Evolutionary conservation across 768 basidiomycete species (phyloP), one percentile per base, ranked within the genome.

Genomic region (Boletus vermiculosoides): DNA sequence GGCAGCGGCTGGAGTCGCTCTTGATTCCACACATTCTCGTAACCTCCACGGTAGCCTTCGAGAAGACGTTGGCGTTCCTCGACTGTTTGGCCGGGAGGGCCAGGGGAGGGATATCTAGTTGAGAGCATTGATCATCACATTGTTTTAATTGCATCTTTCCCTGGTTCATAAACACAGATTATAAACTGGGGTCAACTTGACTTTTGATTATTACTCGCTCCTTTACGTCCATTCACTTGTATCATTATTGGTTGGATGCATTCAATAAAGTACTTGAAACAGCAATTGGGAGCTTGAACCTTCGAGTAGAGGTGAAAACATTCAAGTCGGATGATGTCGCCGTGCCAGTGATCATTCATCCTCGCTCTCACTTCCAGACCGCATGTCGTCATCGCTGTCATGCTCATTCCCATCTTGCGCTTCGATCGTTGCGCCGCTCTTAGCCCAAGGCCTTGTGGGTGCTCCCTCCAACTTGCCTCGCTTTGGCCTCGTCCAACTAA

Each of bases 81-180:
- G 71, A 57, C 36, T 66, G 15, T 66, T 66, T 46, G 63, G 67
- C 46, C 60, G 69, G 22, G 71, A 73, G 25, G 51, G 61, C 15
- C 63, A 63, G 30, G 55, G 62, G 22, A 67, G 54, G 57, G 68
- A 68, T 45, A 48, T 68, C 45, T 72, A 65, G 42, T 41, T 31
- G 45, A 54, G 25, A 54, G 23, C 9, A n/a, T 56, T 40, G 18
- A 56, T 20, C n/a, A 40, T 31, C 9, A 28, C 36, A 37, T 45
- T 52, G 25, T 60, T 46, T 8, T 12, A 36, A 41, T 3, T 20
- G 15, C 31, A 40, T 44, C 46, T 49, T 53, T 48, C 15, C 44
- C 12, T 40, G 39, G 33, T 45, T 42, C 30, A 56, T 55, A n/a
- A 22, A 13, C 22, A 25, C 18, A 22, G n/a, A 42, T 56, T 63